These are phyloP conservation scores for Sanghuangporus sanghuang DNA, from an alignment of 1,284 basidiomycete genomes.

Conservation along the genomic window DNA sequence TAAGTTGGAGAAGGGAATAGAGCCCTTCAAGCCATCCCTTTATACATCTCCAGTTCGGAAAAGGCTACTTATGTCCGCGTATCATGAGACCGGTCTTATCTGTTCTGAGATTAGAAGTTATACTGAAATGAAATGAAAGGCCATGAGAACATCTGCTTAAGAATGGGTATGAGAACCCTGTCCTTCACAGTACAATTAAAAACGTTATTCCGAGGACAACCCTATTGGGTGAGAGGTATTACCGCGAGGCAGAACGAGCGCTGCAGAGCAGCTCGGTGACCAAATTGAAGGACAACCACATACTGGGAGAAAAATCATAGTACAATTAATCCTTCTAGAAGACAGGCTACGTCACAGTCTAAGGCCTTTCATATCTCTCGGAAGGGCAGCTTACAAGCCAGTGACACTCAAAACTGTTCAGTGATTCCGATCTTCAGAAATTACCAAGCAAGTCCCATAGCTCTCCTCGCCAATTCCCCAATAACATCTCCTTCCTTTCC, in stretches of 20 bases:
- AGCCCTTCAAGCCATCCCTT: not conserved
- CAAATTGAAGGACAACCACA: too few species aligned
- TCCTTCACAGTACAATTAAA: not conserved
- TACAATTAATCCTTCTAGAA: too few species aligned
- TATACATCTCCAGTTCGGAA: not conserved
- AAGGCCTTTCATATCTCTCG: too few species aligned
- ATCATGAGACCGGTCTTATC: constrained; percentile 1
- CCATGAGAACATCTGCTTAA: not conserved
- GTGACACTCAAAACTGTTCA: too few species aligned
- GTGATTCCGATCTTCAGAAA: too few species aligned
- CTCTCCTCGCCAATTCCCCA: constrained; percentile 40
- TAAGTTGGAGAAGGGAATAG: not conserved
- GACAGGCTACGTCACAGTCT: too few species aligned
- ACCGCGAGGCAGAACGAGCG: too few species aligned
- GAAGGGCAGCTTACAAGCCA: too few species aligned
- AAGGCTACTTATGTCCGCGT: not conserved
- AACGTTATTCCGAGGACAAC: not conserved
- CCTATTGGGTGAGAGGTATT: not conserved
- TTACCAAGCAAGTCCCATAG: constrained; percentile 43
- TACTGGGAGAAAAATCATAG: too few species aligned
- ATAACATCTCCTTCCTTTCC: constrained; percentile 45
- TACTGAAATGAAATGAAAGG: not conserved
- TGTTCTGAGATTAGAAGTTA: not conserved
- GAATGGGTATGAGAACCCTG: not conserved
- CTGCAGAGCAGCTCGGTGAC: too few species aligned